Base-by-base conservation (phyloP, 257 asterid genomes). In the Solanum rostratum region DNA sequence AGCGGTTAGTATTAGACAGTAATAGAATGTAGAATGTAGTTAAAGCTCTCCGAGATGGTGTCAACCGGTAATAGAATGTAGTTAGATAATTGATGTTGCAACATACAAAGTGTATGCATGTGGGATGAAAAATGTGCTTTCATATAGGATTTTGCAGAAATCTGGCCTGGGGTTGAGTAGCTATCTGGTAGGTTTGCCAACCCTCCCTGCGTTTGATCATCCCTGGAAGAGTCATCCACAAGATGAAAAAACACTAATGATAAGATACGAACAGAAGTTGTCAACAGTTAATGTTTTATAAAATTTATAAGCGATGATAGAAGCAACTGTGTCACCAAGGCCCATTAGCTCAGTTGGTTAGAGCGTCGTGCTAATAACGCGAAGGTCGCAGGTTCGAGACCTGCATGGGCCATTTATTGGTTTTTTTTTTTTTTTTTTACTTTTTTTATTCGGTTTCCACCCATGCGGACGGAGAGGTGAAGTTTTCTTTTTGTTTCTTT, bases 361-460 rank as follows among this genome's bases (percentile, higher is more conserved):
- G 87, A 84, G 89, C 89, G 83, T 84, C 37, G 83, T 86, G 87
- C 85, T 85, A 87, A 87, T 85, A 85, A 85, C 50, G 86, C 82
- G 79, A 88, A 85, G 90, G 88, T 83, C 83, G 86, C 85, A 83
- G 88, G 87, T 88, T 88, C 85, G 87, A 85, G 84, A 88, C 88
- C 86, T 88, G 66, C 33, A 59, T 59, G 33, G 66, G 66, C 16
- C 66, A 57, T 20, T 8, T 3, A 4, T 33, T 33, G 4, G 6
- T 33, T 33, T 33, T 33, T 3, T 33, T 5, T 33, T 3, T 33
- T 33, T 33, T 33, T 3, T 33, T 5, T 33, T 3, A 33, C 37
- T 33, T 33, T 33, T n/a, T 33, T 33, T 4, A 0, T 33, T 1
- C 6, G 6, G 39, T 0, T 33, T 33, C 6, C 39, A 4, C 39